Evolutionary conservation across 352 stramenopile genomes (phyloP), one percentile per base, ranked within the genome.

Genomic region (Pythium monospermum): DNA sequence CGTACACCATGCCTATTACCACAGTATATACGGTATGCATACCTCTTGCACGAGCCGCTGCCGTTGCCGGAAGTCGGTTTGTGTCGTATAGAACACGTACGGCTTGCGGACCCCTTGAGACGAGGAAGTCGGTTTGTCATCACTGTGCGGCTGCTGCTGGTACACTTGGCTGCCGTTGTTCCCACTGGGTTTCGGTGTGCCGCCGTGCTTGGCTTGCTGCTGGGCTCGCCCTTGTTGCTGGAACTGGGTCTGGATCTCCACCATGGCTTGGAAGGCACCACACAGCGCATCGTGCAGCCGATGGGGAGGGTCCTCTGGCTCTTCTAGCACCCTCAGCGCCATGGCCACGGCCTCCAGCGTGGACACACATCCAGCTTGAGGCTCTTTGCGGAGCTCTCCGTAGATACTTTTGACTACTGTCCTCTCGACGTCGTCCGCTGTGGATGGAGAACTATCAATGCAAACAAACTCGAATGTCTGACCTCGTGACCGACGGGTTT

Each of bases 361-460:
- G 37, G 78, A 90, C 39, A 89, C 26, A 16, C 76, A 92, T 4
- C 81, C 81, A 7, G 71, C 70, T 72, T 83, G 90, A 0, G 81
- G 81, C 48, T 92, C 78, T 37, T 72, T 90, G 22, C 55, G 53
- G 28, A 90, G 52, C 45, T 82, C 73, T 11, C 76, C 76, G 36
- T 89, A 89, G 47, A 87, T 84, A 45, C 74, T 89, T 16, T 57
- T 27, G 15, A 50, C 40, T 10, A 44, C 23, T 12, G 15, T 19
- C 4, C 8, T 41, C 18, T 11, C 21, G 19, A n/a, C 33, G 31
- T 11, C 39, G 18, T 18, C 39, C 18, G 33, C n/a, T 35, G n/a
- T 22, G 4, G n/a, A 32, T 40, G 35, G 19, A 18, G 22, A 23
- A n/a, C 1, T 6, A 28, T 25, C 68, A 1, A 88, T 52, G 11